Conservation (phyloP, 1,139 yeast species). For the Ogataea hybrid region DNA sequence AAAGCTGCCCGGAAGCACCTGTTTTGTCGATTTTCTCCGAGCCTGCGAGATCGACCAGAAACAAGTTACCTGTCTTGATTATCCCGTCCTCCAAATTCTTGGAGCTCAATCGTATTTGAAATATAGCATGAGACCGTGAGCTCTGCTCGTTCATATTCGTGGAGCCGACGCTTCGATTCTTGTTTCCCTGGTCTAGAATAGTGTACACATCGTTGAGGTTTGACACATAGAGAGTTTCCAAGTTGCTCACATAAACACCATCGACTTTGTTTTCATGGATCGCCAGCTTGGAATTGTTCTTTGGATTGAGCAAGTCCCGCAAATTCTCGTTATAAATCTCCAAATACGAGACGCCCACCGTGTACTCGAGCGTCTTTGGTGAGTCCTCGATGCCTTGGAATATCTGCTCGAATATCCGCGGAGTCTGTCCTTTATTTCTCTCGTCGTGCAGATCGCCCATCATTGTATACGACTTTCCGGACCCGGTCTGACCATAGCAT, state of each 20-base stretch:
- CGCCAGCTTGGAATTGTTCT: constrained; percentile 35
- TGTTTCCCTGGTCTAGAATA: constrained; percentile 55
- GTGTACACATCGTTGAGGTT: constrained; percentile 56
- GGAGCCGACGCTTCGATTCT: constrained; percentile 53
- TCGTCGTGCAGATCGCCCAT: constrained; percentile 59
- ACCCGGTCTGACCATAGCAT: constrained; percentile 88
- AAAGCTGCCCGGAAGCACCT: constrained; percentile 71
- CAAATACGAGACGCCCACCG: constrained; percentile 70
- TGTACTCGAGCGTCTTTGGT: constrained; percentile 51
- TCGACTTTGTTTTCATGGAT: constrained; percentile 66
- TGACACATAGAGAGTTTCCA: constrained; percentile 60
- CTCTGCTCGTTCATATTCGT: constrained; percentile 77
- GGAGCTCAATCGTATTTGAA: constrained; percentile 64
- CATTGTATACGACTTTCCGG: constrained; percentile 88
- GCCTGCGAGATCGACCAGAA: constrained; percentile 85
- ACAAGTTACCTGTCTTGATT: constrained; percentile 64
- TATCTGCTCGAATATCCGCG: constrained; percentile 57
- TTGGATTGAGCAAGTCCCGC: constrained; percentile 53
- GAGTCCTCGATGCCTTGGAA: constrained; percentile 58
- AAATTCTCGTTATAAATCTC: constrained; percentile 83
- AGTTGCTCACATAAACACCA: constrained; percentile 71
- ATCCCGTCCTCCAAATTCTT: constrained; percentile 54
- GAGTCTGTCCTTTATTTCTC: constrained; percentile 57
- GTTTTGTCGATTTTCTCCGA: constrained; percentile 84
- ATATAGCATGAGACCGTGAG: constrained; percentile 80